A percentile compares a stretch with the other conserved stretches of the same genome.
Evolutionary conservation across 306 rosid genomes (phyloP).

Genomic region (Vicia villosa): DNA sequence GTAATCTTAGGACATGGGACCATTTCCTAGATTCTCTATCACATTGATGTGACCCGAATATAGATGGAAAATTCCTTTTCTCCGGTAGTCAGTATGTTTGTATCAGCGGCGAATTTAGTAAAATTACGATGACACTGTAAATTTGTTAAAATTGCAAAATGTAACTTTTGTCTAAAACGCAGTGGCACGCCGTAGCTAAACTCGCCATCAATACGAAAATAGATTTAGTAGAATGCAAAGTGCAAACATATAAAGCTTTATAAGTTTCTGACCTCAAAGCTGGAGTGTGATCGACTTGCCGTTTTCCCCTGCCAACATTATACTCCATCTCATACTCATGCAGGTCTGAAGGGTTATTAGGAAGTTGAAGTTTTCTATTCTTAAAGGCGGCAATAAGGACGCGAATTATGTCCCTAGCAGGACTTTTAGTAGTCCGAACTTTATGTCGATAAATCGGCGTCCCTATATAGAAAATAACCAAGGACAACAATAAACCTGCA

Average conservation of each 20-base stretch:
- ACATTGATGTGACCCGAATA: slow-evolving; percentile 12
- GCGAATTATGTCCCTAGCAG: slow-evolving; percentile 60
- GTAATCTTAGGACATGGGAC: slow-evolving; percentile 34
- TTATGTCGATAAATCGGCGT: slow-evolving; percentile 85
- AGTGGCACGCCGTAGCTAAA: too few relatives aligned
- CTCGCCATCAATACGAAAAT: too few relatives aligned
- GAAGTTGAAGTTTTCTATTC: slow-evolving; percentile 63
- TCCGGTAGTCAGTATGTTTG: too few relatives aligned
- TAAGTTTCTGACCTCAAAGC: slow-evolving; percentile 56
- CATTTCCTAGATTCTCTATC: slow-evolving; percentile 28
- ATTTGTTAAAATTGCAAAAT: too few relatives aligned
- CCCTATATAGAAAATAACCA: slow-evolving; percentile 62
- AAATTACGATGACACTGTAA: too few relatives aligned
- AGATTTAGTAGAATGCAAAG: too few relatives aligned
- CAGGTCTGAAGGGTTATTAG: slow-evolving; percentile 57
- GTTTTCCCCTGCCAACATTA: slow-evolving; percentile 49
- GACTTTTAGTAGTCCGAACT: slow-evolving; percentile 52
- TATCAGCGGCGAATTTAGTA: too few relatives aligned
- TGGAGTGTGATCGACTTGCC: slow-evolving; percentile 71
- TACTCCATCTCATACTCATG: slow-evolving; percentile 59
- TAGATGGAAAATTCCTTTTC: slow-evolving; percentile 22
- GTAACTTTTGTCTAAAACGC: too few relatives aligned
- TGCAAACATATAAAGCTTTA: too few relatives aligned
- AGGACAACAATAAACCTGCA: slow-evolving; percentile 65
- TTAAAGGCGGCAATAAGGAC: slow-evolving; percentile 60